A percentile compares a stretch with the other conserved stretches of the same genome.
These are phyloP conservation scores for Berberis thunbergii DNA, from an alignment of 164 flowering plant genomes.

Conservation along the genomic window DNA sequence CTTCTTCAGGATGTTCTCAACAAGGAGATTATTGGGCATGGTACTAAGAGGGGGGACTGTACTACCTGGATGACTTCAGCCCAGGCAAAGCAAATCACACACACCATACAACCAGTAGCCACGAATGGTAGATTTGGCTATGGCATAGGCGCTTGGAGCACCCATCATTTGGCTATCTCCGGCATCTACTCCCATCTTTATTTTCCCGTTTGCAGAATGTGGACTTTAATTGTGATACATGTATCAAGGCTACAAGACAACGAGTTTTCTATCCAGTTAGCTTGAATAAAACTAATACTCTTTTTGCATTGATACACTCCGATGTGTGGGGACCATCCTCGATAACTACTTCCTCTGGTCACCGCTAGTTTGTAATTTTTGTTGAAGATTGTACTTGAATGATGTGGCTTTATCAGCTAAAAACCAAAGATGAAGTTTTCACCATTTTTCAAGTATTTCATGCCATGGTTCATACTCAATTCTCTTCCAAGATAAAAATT, in stretches of 20 bases:
- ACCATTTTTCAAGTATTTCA: neutral
- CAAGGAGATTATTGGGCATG: too few relatives aligned
- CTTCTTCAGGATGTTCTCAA: too few relatives aligned
- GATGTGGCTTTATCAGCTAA: neutral
- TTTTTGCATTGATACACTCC: neutral
- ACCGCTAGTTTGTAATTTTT: neutral
- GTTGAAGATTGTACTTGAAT: slow-evolving; percentile 4
- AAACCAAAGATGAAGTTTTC: neutral
- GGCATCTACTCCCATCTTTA: neutral
- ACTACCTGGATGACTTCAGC: too few relatives aligned
- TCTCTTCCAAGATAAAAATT: too few relatives aligned
- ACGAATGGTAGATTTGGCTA: neutral
- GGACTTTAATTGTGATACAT: neutral
- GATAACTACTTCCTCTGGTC: neutral
- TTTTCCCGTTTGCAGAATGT: neutral
- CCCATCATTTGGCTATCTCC: neutral
- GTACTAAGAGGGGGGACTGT: too few relatives aligned
- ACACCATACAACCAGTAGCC: too few relatives aligned
- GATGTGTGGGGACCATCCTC: slow-evolving; percentile 4
- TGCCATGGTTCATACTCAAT: neutral
- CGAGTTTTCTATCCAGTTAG: neutral
- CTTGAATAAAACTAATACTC: neutral
- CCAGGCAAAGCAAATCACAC: too few relatives aligned
- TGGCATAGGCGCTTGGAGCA: slow-evolving; percentile 1
- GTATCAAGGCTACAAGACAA: slow-evolving; percentile 4